Base-by-base conservation (phyloP, 352 stramenopile species). In the Phytophthora fragariaefolia region DNA sequence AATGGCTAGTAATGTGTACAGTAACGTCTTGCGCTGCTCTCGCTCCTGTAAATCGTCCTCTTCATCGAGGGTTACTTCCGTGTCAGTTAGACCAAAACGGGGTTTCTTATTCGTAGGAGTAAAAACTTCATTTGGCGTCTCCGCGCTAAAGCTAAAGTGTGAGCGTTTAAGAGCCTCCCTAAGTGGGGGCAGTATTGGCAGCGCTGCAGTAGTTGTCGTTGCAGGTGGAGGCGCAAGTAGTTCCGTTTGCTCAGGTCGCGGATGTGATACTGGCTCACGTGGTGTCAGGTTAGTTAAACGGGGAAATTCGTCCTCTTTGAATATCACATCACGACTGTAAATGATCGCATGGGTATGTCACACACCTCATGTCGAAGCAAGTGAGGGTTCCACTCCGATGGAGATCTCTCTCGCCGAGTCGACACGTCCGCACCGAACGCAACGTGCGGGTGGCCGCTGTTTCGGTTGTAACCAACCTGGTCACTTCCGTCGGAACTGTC, bases 271-370 rank as follows among this genome's bases (percentile, higher is more conserved):
- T n/a, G 7, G 17, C 28, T 55, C 15, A 26, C 26, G 20, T 59
- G 13, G 6, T 18, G 51, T 49, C 32, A 53, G 12, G 23, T 45
- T 38, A 2, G 23, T 15, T 0, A 61, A 24, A 45, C 12, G 6
- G 23, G 46, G 48, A 28, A 58, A 51, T 28, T 50, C 28, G 1
- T 52, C 15, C 20, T 66, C 49, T 6, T 43, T 23, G 9, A 59
- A 66, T 1, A 59, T 27, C 3, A 66, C 58, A 54, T 59, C 48
- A 40, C 58, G 48, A 40, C 58, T 66, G 18, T 58, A 66, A 1
- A 66, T 28, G 23, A 66, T 58, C 3, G 9, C 26, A 22, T 58
- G 36, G 1, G 48, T 59, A 6, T 42, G n/a, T n/a, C n/a, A n/a
- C n/a, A n/a, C n/a, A n/a, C n/a, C n/a, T n/a, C n/a, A n/a, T n/a